A percentile compares a stretch with the other conserved stretches of the same genome.
Conservation (phyloP, 306 rosid species). For the Quercus alba region DNA sequence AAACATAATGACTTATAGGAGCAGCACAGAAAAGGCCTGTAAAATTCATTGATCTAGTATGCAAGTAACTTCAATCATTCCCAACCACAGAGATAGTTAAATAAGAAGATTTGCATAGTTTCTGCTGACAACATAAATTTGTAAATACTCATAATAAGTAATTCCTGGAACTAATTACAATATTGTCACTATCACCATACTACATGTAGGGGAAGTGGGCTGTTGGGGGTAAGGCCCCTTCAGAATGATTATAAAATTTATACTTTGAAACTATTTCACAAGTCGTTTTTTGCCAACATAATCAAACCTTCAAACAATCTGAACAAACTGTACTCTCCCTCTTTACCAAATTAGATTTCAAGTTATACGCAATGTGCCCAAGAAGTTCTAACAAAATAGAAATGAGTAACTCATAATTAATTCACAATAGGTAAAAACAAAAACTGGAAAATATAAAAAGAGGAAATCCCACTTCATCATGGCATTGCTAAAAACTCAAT, state of each 20-base stretch:
- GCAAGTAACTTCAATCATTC: background rate
- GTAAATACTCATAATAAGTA: background rate
- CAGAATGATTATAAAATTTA: background rate
- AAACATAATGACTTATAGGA: background rate
- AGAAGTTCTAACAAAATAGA: too few relatives aligned
- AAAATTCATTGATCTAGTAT: background rate
- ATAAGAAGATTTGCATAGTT: background rate
- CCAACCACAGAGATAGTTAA: background rate
- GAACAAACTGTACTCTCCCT: background rate
- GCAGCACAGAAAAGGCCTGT: background rate
- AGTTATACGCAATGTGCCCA: too few relatives aligned
- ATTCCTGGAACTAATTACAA: background rate
- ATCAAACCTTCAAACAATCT: background rate
- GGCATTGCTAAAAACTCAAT: background rate
- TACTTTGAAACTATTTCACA: background rate
- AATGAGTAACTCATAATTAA: too few relatives aligned
- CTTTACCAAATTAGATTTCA: too few relatives aligned
- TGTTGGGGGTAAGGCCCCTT: background rate
- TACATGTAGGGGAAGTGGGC: background rate
- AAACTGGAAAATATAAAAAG: background rate
- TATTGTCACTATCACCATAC: background rate
- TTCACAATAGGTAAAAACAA: too few relatives aligned
- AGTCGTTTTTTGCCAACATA: background rate
- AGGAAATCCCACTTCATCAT: background rate
- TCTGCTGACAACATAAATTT: background rate